phyloP scores from a whole-genome alignment of 257 asterid species.

The Handroanthus guayacan region DNA sequence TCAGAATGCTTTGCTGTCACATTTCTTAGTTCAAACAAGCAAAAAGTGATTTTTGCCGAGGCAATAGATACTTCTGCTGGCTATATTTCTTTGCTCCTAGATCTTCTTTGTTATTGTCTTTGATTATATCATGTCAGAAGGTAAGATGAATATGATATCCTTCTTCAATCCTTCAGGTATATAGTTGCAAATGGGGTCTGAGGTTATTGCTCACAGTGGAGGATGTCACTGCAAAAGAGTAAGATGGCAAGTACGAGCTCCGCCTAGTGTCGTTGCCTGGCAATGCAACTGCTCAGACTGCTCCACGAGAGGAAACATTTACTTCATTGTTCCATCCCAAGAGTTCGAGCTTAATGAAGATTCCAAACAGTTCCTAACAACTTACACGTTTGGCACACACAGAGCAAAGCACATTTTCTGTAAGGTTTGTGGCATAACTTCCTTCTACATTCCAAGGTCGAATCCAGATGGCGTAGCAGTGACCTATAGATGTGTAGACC shows the following conservation, averaged over 20 bases:
- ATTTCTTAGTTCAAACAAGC: neutral
- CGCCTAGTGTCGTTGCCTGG: constrained; percentile 71
- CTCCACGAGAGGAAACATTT: constrained; percentile 81
- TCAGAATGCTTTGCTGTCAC: neutral
- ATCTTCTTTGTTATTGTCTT: neutral
- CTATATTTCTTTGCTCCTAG: neutral
- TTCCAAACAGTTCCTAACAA: constrained; percentile 67
- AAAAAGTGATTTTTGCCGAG: too few species aligned
- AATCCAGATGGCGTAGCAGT: constrained; percentile 80
- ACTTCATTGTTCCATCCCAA: constrained; percentile 73
- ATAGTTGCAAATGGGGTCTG: constrained; percentile 46
- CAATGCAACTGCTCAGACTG: constrained; percentile 83
- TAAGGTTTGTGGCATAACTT: constrained; percentile 85
- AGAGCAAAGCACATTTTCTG: constrained; percentile 85
- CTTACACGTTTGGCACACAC: constrained; percentile 86
- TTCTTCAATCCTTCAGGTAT: constrained; percentile 3
- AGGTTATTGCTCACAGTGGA: constrained; percentile 64
- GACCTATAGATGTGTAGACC: constrained; percentile 64
- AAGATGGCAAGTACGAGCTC: constrained; percentile 74
- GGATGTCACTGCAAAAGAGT: constrained; percentile 88
- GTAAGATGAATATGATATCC: neutral
- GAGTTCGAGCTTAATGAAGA: constrained; percentile 73
- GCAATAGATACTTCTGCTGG: neutral
- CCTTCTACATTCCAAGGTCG: constrained; percentile 83
- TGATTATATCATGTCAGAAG: neutral